phyloP scores from a whole-genome alignment of 805 yeast genomes.

The Myxozyma monticola region DNA sequence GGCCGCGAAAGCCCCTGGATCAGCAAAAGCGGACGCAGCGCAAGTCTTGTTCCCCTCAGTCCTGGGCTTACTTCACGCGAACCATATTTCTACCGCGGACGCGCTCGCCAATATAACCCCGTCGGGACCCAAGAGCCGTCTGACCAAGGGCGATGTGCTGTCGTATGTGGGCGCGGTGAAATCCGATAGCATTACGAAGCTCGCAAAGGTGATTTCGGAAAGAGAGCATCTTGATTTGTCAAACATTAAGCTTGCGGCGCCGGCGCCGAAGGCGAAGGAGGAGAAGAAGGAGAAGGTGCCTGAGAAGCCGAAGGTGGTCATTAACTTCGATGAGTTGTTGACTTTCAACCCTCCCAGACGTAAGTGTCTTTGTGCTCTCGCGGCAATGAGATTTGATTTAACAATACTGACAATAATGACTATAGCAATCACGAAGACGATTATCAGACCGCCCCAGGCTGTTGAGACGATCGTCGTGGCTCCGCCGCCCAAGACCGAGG shows the following conservation, averaged over 20 bases:
- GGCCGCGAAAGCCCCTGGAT: slow-evolving; percentile 13
- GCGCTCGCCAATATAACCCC: slow-evolving; percentile 74
- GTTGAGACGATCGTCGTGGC: slow-evolving; percentile 22
- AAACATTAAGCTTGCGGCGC: slow-evolving; percentile 47
- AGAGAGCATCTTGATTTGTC: slow-evolving; percentile 70
- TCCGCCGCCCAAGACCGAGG: not conserved
- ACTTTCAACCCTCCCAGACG: slow-evolving; percentile 29
- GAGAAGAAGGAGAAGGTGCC: slow-evolving; percentile 18
- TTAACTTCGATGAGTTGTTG: slow-evolving; percentile 25
- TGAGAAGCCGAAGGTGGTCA: slow-evolving; percentile 27
- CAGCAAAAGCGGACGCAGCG: slow-evolving; percentile 54
- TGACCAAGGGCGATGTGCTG: slow-evolving; percentile 87
- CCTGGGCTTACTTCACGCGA: slow-evolving; percentile 56
- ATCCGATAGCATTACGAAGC: slow-evolving; percentile 50
- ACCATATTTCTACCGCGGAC: slow-evolving; percentile 65
- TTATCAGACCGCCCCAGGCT: slow-evolving; percentile 21
- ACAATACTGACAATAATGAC: not conserved
- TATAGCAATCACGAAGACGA: slow-evolving; percentile 19
- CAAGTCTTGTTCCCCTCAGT: slow-evolving; percentile 83
- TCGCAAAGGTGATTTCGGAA: slow-evolving; percentile 57
- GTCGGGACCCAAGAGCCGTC: slow-evolving; percentile 84
- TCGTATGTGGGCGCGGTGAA: slow-evolving; percentile 77
- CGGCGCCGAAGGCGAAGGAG: slow-evolving; percentile 37
- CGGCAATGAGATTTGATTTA: not conserved
- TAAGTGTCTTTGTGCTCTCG: slow-evolving; percentile 2